These are phyloP conservation scores for Fremontodendron californicum DNA, from an alignment of 345 rosid genomes.

Conservation along the genomic window DNA sequence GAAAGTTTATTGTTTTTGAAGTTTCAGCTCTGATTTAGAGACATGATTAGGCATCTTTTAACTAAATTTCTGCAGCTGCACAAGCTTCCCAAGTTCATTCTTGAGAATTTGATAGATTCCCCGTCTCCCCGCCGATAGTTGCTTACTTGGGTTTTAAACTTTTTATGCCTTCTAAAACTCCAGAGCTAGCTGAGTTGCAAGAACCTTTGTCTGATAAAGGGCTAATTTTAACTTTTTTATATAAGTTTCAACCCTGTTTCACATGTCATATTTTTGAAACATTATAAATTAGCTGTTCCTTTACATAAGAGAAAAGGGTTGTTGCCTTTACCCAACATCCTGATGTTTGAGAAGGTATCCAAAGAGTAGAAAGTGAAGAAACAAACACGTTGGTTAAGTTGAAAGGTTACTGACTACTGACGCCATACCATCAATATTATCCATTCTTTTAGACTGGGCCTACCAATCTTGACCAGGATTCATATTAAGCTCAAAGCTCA, in stretches of 20 bases:
- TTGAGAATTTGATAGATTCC: too few species aligned
- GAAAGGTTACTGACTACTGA: neutral
- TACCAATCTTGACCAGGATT: neutral
- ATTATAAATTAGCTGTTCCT: neutral
- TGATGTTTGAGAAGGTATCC: neutral
- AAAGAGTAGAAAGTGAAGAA: neutral
- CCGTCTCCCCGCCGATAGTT: too few species aligned
- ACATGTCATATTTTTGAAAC: neutral
- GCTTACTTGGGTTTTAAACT: too few species aligned
- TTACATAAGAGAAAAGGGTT: neutral
- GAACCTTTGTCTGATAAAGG: neutral
- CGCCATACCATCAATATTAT: neutral
- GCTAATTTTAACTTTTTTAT: neutral
- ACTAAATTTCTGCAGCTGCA: neutral
- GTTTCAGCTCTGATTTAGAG: neutral
- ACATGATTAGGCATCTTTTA: neutral
- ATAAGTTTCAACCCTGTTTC: neutral
- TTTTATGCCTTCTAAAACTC: neutral
- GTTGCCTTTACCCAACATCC: neutral
- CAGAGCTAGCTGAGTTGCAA: neutral
- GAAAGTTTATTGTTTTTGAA: neutral
- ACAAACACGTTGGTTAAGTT: neutral
- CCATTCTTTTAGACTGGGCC: neutral
- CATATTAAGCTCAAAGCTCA: neutral
- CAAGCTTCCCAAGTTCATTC: too few species aligned